A percentile compares a stretch with the other conserved stretches of the same genome.
These are phyloP conservation scores for Hymenoscyphus occultus DNA, from an alignment of 2,329 filamentous ascomycete species.

Conservation along the genomic window DNA sequence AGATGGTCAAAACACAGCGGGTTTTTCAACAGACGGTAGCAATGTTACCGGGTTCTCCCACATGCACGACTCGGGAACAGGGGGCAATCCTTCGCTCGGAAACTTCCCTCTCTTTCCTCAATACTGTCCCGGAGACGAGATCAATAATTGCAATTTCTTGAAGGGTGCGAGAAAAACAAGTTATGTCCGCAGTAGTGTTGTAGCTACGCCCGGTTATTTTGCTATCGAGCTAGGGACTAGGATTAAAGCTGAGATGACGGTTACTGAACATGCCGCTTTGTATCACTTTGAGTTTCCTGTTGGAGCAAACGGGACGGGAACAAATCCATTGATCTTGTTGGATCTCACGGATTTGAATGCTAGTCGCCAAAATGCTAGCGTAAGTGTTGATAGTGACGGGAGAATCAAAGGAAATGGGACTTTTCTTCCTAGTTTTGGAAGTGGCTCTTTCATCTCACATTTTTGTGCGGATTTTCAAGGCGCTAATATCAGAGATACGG, in stretches of 20 bases:
- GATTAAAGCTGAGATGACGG: conserved; percentile 64
- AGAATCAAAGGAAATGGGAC: conserved; percentile 59
- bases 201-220: conserved; percentile 64
- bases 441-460: conserved; percentile 56
- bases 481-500: conserved; percentile 54
- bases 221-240: conserved; percentile 55
- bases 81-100: conserved; percentile 58
- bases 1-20: conserved; percentile 52
- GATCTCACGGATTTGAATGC: conserved; percentile 65
- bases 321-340: conserved; percentile 57
- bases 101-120: conserved; percentile 74
- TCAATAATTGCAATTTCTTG: conserved; percentile 61
- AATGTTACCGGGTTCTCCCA: conserved; percentile 34
- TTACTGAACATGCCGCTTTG: conserved; percentile 59
- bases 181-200: conserved; percentile 46
- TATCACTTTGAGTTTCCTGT: conserved; percentile 63
- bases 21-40: conserved; percentile 50
- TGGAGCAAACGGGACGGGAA: conserved; percentile 36
- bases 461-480: conserved; percentile 69
- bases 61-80: conserved; percentile 46
- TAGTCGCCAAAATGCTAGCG: conserved; percentile 52
- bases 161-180: conserved; percentile 43
- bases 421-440: conserved; percentile 64
- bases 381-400: conserved; percentile 56
- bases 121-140: conserved; percentile 57